Base-by-base conservation (phyloP, 2,329 filamentous ascomycete species). In the Gaeumannomyces sp. region DNA sequence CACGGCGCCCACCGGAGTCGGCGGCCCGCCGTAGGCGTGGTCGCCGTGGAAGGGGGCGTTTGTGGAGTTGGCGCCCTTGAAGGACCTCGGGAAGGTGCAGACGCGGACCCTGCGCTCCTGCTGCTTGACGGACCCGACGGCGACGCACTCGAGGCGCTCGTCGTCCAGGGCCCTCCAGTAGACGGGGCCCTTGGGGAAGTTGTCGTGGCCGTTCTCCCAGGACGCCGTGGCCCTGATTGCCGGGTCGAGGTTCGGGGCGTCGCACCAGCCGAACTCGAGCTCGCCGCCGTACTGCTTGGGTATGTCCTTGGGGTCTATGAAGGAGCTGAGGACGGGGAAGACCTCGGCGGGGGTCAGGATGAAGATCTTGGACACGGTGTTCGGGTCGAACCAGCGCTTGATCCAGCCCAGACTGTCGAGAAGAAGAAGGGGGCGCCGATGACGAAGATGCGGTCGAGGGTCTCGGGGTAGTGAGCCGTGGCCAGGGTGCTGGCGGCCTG, bases 281-380 rank as follows among this genome's bases (percentile, higher is more conserved):
- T 92, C 84, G 59, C 94, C 94, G 66, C 94, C 94, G 74, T 97
- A 98, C 74, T 89, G 87, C 75, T 91, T 93, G 25, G 94, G 94
- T 67, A 98, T 93, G 76, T 94, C 91, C 64, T 85, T 82, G 0
- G 85, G 82, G 64, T 96, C 90, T 74, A 98, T 92, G 77, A 94
- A 97, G 64, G 86, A 81, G 68, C 88, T 85, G 31, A 98, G 85
- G 1, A 92, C 94, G 22, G 89, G 80, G 70, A 88, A 85, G 64
- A 96, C 89, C 76, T 96, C 92, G 64, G 85, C 74, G 11, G 86
- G 80, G 61, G 83, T 83, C 64, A 98, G 85, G 71, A 98, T 95
- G 76, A 96, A 97, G 75, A 98, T 97, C 80, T 98, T 98, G 72
- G 92, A 95, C 3, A 93, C 91, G 45, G 94, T 97, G 67, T 93